phyloP scores from a whole-genome alignment of 345 rosid genomes.

The Capsella bursapastoris region DNA sequence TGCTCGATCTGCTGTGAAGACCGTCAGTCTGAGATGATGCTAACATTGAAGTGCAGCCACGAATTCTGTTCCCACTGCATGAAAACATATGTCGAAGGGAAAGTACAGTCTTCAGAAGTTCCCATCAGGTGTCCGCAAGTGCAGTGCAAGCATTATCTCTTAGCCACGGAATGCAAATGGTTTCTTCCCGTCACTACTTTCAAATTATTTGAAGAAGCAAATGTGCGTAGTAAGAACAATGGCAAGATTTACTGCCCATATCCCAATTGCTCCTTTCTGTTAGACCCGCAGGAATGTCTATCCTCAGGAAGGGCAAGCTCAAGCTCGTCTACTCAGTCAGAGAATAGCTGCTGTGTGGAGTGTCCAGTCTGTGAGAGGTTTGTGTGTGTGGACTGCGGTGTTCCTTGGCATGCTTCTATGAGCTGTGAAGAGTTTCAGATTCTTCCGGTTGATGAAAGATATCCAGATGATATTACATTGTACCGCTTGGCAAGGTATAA shows the following conservation, averaged over 20 bases:
- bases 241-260: slow-evolving; percentile 84
- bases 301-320: slow-evolving; percentile 56
- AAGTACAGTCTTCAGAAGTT: slow-evolving; percentile 74
- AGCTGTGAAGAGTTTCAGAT: slow-evolving; percentile 89
- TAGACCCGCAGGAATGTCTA: slow-evolving; percentile 75
- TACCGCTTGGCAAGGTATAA: slow-evolving; percentile 82
- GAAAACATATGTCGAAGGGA: slow-evolving; percentile 86
- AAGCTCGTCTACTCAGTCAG: slow-evolving; percentile 80
- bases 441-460: slow-evolving; percentile 84
- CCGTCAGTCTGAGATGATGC: slow-evolving; percentile 76
- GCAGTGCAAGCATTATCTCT: slow-evolving; percentile 79
- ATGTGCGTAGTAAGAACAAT: slow-evolving; percentile 52
- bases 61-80: slow-evolving; percentile 94
- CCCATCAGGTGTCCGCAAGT: slow-evolving; percentile 90
- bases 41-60: slow-evolving; percentile 81
- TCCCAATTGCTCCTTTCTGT: slow-evolving; percentile 77
- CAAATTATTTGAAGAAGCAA: slow-evolving; percentile 70
- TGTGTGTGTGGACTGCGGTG: slow-evolving; percentile 86
- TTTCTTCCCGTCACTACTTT: slow-evolving; percentile 75
- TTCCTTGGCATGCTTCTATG: slow-evolving; percentile 91
- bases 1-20: slow-evolving; percentile 94
- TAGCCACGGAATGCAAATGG: slow-evolving; percentile 61
- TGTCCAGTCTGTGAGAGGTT: slow-evolving; percentile 90
- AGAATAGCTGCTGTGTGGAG: slow-evolving; percentile 65
- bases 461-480: slow-evolving; percentile 79